phyloP scores from a whole-genome alignment of 1,284 basidiomycete genomes.

The Cryptococcus deneoformans region DNA sequence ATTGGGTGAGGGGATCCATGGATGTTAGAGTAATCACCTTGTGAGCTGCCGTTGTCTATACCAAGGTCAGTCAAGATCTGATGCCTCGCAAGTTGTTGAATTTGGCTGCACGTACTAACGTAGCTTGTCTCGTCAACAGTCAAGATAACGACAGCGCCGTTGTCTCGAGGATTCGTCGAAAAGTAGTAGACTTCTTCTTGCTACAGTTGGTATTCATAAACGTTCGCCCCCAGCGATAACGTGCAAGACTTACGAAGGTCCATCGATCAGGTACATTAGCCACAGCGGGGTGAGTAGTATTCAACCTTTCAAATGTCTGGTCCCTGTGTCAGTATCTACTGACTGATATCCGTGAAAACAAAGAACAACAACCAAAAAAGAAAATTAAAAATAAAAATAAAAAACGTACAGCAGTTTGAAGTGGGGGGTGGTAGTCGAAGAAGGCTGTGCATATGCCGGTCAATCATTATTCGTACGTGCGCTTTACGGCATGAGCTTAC shows the following conservation, averaged over 20 bases:
- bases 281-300: slow-evolving; percentile 63
- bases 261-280: slow-evolving; percentile 62
- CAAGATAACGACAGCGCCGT: slow-evolving; percentile 65
- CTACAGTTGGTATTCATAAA: slow-evolving; percentile 10
- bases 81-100: too few relatives aligned
- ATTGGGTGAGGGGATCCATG: slow-evolving; percentile 46
- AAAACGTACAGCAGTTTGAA: slow-evolving; percentile 53
- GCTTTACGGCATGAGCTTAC: slow-evolving; percentile 16
- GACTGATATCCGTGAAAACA: not conserved
- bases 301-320: slow-evolving; percentile 64
- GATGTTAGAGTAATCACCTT: slow-evolving; percentile 28
- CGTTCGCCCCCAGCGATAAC: too few relatives aligned
- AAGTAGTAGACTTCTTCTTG: slow-evolving; percentile 63
- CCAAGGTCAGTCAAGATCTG: too few relatives aligned
- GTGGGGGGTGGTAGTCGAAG: slow-evolving; percentile 70
- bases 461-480: too few relatives aligned
- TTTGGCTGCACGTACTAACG: slow-evolving; percentile 51
- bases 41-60: slow-evolving; percentile 35
- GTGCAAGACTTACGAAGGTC: slow-evolving; percentile 48
- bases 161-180: slow-evolving; percentile 64
- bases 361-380: too few relatives aligned
- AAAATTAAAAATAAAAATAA: not conserved
- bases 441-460: slow-evolving; percentile 48
- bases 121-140: slow-evolving; percentile 68
- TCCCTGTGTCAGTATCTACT: not conserved